Conservation (phyloP, 805 yeast genomes). For the Metschnikowia chrysomelidarum region DNA sequence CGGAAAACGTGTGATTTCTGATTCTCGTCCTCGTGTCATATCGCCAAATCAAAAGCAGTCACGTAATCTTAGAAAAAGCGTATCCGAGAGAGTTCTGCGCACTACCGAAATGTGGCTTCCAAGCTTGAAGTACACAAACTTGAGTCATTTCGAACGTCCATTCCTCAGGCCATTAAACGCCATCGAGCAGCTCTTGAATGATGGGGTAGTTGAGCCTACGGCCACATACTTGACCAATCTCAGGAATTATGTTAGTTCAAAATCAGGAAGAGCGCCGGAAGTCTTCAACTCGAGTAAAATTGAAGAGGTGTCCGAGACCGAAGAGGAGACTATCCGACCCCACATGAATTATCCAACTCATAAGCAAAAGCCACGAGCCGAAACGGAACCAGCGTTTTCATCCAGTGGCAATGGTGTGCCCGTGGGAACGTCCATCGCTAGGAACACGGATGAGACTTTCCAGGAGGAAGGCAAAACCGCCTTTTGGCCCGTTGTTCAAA, state of each 20-base stretch:
- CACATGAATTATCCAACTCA: no score
- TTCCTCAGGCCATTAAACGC: conserved; percentile 52
- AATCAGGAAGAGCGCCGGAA: no score
- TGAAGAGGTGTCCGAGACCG: no score
- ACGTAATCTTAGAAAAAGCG: conserved; percentile 48
- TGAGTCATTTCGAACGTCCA: conserved; percentile 46
- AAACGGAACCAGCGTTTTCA: no score
- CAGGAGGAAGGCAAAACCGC: no score
- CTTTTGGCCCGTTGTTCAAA: no score
- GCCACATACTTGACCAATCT: conserved; percentile 21
- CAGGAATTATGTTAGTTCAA: conserved; percentile 2
- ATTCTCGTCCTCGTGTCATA: neutral
- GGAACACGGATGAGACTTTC: no score
- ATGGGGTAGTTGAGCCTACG: conserved; percentile 43
- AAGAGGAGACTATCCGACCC: no score
- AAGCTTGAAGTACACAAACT: conserved; percentile 51
- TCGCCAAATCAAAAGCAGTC: conserved; percentile 36
- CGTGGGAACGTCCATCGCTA: no score
- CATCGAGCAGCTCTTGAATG: conserved; percentile 33
- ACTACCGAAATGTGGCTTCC: conserved; percentile 62
- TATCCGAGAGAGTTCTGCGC: conserved; percentile 53
- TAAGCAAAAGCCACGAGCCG: no score
- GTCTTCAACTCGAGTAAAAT: no score
- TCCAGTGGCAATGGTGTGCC: no score
- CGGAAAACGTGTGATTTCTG: conserved; percentile 2